Evolutionary conservation across 306 rosid species (phyloP), one percentile per base, ranked within the genome.

Genomic region (Benincasa hispida): DNA sequence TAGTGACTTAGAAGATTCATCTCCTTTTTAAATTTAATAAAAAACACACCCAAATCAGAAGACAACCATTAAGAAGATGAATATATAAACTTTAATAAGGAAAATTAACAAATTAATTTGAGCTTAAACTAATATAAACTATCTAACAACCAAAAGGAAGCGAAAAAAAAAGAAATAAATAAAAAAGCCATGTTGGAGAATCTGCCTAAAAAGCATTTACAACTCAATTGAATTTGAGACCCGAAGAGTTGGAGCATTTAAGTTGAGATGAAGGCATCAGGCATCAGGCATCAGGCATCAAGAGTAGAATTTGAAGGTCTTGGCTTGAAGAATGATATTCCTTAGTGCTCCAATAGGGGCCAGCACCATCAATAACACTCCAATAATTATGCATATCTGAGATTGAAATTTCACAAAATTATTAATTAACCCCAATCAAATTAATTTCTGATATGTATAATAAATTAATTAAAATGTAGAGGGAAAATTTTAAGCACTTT

Each of bases 281-380:
- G 41, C n/a, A n/a, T n/a, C n/a, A n/a, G n/a, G n/a, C n/a, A n/a
- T n/a, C n/a, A n/a, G n/a, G n/a, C n/a, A 42, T 63, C 62, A 75
- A 17, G 77, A 21, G 65, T 42, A 76, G 32, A 81, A 69, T 22
- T 28, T 69, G 63, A 59, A 77, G 10, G 21, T 30, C 67, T 45
- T 65, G 35, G 83, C 83, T 42, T 75, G 70, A 54, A 75, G 79
- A 21, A 66, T 75, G 68, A 63, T 75, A 56, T 75, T 19, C 76
- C 79, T 63, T 57, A 75, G 65, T 47, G 78, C 82, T 32, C 82
- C 82, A 48, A 79, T 79, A 28, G 82, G 82, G 4, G 82, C 82
- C 41, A 74, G 37, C 57, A 79, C 18, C 74, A 74, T 74, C 74
- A 79, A 25, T 14, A 22, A 3, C n/a, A 79, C 79, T 74, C 82